These are phyloP conservation scores for Mesembryanthemum crystallinum DNA, from an alignment of 148 eudicot species.

Conservation along the genomic window DNA sequence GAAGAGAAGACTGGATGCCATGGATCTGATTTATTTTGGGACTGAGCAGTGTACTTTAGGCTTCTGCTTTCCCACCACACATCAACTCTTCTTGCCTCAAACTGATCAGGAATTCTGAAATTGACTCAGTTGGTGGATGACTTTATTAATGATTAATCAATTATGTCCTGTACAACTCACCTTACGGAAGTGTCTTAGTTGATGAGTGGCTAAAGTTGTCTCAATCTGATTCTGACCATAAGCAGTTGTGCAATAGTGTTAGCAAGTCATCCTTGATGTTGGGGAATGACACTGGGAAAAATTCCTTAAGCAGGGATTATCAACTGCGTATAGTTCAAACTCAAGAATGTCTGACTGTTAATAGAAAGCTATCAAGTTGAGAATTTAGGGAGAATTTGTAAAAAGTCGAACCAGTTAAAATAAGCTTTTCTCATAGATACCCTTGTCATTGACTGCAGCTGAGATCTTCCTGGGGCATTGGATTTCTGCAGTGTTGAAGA, in stretches of 20 bases:
- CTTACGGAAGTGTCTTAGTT: neutral
- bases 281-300: neutral
- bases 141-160: neutral
- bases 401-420: conserved; percentile 35
- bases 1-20: neutral
- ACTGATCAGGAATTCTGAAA: neutral
- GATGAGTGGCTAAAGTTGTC: neutral
- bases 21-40: neutral
- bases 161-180: neutral
- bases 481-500: conserved; percentile 99
- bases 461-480: conserved; percentile 99
- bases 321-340: neutral
- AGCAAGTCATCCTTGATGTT: neutral
- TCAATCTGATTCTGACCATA: neutral
- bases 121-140: neutral
- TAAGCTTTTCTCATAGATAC: conserved; percentile 73
- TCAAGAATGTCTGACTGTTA: neutral
- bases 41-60: neutral
- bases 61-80: neutral
- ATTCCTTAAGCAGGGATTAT: neutral
- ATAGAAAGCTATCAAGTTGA: conserved; percentile 11
- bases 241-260: neutral
- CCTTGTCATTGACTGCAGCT: conserved; percentile 99
- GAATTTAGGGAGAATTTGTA: conserved; percentile 33
- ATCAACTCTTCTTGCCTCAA: neutral